Conservation (phyloP, 2,329 filamentous ascomycete species). For the Tolypocladium nubicola region DNA sequence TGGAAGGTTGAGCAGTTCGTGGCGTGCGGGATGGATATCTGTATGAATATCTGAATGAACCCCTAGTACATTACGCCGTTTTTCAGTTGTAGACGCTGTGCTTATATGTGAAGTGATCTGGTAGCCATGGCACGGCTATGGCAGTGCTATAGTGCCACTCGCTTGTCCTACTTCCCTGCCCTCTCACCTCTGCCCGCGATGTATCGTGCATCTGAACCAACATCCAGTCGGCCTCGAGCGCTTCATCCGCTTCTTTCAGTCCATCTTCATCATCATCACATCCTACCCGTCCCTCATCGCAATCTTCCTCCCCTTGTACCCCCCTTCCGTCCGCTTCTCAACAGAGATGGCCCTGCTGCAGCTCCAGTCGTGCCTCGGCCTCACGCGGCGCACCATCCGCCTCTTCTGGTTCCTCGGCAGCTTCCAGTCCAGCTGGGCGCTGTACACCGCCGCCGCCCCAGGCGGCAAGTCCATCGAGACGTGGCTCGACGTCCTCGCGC, state of each 20-base stretch:
- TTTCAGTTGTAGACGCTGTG: background rate
- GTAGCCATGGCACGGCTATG: background rate
- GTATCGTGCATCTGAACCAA: background rate
- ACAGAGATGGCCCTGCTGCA: constrained; percentile 20
- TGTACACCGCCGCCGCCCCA: constrained; percentile 20
- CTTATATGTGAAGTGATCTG: background rate
- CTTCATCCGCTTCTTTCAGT: constrained; percentile 46
- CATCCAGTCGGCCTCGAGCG: constrained; percentile 48
- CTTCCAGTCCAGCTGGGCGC: constrained; percentile 38
- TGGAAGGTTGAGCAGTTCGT: constrained; percentile 20
- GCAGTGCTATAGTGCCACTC: background rate
- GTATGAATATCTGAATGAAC: constrained; percentile 33
- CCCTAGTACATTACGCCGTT: background rate
- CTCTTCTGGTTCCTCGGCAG: constrained; percentile 57
- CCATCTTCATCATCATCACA: constrained; percentile 35
- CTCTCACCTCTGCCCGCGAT: background rate
- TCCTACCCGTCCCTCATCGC: constrained; percentile 31
- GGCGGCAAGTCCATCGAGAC: constrained; percentile 18
- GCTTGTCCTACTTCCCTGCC: too few species aligned
- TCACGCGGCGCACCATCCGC: constrained; percentile 52
- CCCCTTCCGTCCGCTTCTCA: constrained; percentile 11
- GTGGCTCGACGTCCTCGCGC: constrained; percentile 44
- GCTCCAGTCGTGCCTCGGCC: constrained; percentile 31
- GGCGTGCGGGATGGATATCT: constrained; percentile 35
- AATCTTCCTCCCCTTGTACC: constrained; percentile 13